Evolutionary conservation across 169 alveolate species (phyloP), one percentile per base, ranked within the genome.

Genomic region (Eimeria sp.): DNA sequence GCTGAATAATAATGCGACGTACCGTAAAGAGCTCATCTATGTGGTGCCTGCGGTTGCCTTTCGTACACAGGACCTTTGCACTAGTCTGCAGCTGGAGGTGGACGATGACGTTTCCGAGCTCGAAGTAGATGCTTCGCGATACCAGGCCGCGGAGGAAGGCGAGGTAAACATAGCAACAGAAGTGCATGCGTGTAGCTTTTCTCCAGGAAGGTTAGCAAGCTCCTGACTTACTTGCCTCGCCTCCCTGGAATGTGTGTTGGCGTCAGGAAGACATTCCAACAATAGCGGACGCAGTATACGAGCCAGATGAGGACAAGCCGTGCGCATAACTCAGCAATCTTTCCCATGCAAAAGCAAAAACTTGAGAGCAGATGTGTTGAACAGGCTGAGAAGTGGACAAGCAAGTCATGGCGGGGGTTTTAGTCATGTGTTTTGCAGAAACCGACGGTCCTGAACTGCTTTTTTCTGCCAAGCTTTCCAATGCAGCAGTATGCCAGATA

Each of bases 231-330:
- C 64, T 16, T 13, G 72, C 13, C 43, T 25, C 46, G 93, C 40
- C 30, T 40, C 56, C 4, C 78, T 33, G 80, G 40, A 6, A 23
- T 46, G 43, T 85, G 60, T 54, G 43, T 27, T 62, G 25, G 13
- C 80, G 23, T 14, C 77, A 85, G 93, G 82, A 85, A 46, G 78
- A 46, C 46, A 85, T 85, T 60, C 93, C 93, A 40, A 85, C 93
- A 37, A 40, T 85, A 40, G 93, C 82, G 43, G 93, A 85, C 9
- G 93, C 93, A 6, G 18, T 64, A 14, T 27, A 64, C 66, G 60
- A 64, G 62, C n/a, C 25, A n/a, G 60, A 85, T 20, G 43, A 85
- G 40, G 91, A 80, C 64, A n/a, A 71, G n/a, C 16, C 14, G n/a
- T 18, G 54, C 33, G 54, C 54, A 14, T 54, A 71, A 71, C 54